Evolutionary conservation across 2,329 filamentous ascomycete species (phyloP).

Genomic region (Cadophora malorum): DNA sequence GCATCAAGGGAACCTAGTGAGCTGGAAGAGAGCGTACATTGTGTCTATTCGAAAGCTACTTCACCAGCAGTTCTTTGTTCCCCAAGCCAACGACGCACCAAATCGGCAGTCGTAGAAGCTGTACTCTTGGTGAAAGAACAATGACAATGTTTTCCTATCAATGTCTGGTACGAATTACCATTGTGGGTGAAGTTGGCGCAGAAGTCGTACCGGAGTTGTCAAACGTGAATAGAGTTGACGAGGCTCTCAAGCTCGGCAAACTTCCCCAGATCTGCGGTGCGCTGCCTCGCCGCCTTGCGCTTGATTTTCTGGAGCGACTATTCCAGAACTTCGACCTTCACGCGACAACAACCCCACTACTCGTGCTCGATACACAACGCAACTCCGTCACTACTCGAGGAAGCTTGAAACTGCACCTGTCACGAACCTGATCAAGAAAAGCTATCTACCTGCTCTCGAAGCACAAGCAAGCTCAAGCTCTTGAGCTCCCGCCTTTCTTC

Average conservation of each 20-base stretch:
- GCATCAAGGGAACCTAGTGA: neutral
- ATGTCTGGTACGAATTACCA: too few relatives aligned
- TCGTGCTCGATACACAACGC: constrained; percentile 1
- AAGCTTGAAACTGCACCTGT: neutral
- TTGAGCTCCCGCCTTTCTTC: neutral
- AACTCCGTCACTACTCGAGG: constrained; percentile 1
- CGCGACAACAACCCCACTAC: constrained; percentile 29
- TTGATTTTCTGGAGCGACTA: constrained; percentile 18
- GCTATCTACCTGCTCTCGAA: neutral
- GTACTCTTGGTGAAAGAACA: too few relatives aligned
- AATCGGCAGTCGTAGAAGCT: neutral
- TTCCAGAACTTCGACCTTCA: constrained; percentile 24
- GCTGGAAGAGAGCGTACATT: neutral
- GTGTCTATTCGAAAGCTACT: neutral
- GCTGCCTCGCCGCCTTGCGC: constrained; percentile 13
- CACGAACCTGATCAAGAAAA: neutral
- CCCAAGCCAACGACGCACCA: neutral
- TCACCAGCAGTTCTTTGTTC: neutral
- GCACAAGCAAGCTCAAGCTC: neutral
- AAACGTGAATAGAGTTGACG: constrained; percentile 6
- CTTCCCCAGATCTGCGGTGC: constrained; percentile 33
- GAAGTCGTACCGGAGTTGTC: neutral
- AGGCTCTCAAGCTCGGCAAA: constrained; percentile 27
- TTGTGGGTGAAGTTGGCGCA: neutral
- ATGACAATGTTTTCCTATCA: too few relatives aligned